Base-by-base conservation (phyloP, 768 basidiomycete species). In the Pleurotus platypus region DNA sequence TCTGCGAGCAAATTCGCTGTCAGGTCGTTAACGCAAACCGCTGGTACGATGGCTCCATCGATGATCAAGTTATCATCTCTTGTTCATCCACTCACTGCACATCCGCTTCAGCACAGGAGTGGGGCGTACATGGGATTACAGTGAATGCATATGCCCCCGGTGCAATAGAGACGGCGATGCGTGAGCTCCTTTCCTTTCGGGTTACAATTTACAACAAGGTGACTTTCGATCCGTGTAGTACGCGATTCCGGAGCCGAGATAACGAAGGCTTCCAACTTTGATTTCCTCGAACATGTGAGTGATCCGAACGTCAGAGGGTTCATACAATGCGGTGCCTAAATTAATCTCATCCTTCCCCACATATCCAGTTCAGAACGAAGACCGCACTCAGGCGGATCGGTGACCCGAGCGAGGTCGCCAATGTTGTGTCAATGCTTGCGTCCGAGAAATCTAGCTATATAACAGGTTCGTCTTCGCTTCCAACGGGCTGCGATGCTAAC, bases 1-100 rank as follows among this genome's bases (percentile, higher is more conserved):
- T 58, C 57, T 46, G 64, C 74, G 5, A 70, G 73, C 8, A 80
- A 80, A 46, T 78, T 73, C 35, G 75, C 73, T 11, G 56, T 79
- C 35, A 70, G 75, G 30, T 73, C 72, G 1, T 53, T 79, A 16
- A 78, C 75, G 4, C 78, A 78, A 56, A 62, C 63, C 2, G 66
- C 70, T 1, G 72, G 78, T 76, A 62, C 46, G 57, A 43, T 55
- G 15, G 42, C 24, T 43, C 8, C 22, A 24, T 20, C 49, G n/a
- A n/a, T n/a, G 12, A 53, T 22, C 46, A 16, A 1, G 47, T n/a
- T 2, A 46, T 57, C 16, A 18, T 22, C 11, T 11, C 8, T 8
- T 22, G 22, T 22, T 39, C 12, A 42, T 3, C 39, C 30, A 61
- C 9, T 18, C 15, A 27, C 18, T 24, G 20, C 11, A 15, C 47